A percentile compares a stretch with the other conserved stretches of the same genome.
Evolutionary conservation across 192 early-diverging fungal species (phyloP).

Genomic region (Backusella sp.): DNA sequence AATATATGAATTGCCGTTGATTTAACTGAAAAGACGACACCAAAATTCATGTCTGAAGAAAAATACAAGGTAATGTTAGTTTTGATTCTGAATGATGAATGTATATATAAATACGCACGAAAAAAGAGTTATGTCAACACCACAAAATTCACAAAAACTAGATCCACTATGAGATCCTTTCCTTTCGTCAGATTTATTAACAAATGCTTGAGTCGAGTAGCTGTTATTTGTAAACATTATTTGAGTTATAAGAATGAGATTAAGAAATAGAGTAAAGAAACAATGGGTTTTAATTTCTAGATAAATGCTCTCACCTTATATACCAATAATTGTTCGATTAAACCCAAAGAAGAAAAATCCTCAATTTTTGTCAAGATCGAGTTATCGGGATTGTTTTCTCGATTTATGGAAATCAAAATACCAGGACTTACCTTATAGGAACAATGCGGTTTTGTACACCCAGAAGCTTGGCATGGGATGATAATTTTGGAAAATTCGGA

Average conservation of each 20-base stretch:
- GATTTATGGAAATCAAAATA: not conserved
- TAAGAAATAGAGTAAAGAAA: not conserved
- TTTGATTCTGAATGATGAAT: not conserved
- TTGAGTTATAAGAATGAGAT: not conserved
- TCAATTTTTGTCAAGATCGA: not conserved
- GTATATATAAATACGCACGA: not conserved
- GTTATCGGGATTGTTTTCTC: not conserved
- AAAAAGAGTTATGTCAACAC: not conserved
- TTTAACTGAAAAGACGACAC: not conserved
- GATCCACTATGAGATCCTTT: not conserved
- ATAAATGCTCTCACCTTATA: not conserved
- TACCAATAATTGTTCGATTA: not conserved
- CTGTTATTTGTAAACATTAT: not conserved
- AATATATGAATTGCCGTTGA: not conserved
- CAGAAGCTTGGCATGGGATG: not conserved
- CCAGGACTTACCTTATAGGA: not conserved
- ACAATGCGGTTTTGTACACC: not conserved
- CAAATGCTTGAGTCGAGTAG: not conserved
- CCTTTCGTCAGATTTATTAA: not conserved
- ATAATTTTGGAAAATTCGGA: not conserved
- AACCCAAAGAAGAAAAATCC: not conserved
- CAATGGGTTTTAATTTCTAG: not conserved
- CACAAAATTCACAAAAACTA: not conserved
- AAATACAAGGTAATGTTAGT: not conserved
- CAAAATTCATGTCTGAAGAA: slow-evolving; percentile 5